phyloP scores from a whole-genome alignment of 257 asterid species.

The Scutellaria galericulata region DNA sequence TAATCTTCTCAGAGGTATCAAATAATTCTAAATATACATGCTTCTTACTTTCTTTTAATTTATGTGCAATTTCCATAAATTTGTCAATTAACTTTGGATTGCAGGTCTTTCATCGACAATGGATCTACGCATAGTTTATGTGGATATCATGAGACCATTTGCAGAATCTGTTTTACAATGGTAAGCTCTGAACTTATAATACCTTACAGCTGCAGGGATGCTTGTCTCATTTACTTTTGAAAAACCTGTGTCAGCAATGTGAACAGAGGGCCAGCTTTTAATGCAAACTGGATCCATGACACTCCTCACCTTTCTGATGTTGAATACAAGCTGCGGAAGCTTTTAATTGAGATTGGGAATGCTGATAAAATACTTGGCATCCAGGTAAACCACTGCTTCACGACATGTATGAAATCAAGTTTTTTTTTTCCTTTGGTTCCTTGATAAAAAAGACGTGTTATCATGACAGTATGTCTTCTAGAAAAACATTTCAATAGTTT shows the following conservation, averaged over 20 bases:
- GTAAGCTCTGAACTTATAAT: conserved; percentile 50
- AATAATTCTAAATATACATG: conserved; percentile 22
- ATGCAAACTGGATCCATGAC: conserved; percentile 74
- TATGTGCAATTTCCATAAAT: conserved; percentile 30
- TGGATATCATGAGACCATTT: conserved; percentile 96
- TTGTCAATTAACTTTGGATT: conserved; percentile 37
- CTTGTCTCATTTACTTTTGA: conserved; percentile 41
- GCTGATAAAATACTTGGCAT: conserved; percentile 92
- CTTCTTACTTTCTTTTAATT: conserved; percentile 27
- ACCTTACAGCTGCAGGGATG: conserved; percentile 21
- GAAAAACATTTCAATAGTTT: neutral
- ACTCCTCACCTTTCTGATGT: conserved; percentile 78
- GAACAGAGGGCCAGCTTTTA: conserved; percentile 68
- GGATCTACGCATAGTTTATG: conserved; percentile 79
- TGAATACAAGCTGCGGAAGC: conserved; percentile 84
- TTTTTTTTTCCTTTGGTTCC: neutral
- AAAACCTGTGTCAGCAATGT: conserved; percentile 65
- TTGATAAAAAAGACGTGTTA: neutral
- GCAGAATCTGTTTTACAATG: conserved; percentile 90
- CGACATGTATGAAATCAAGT: conserved; percentile 19
- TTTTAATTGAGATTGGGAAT: conserved; percentile 81
- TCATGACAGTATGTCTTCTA: neutral
- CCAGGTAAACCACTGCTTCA: conserved; percentile 62
- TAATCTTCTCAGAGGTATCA: conserved; percentile 91
- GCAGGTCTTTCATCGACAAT: conserved; percentile 93